These are phyloP conservation scores for Calonectria naviculata DNA, from an alignment of 2,329 filamentous ascomycete genomes.

Conservation along the genomic window DNA sequence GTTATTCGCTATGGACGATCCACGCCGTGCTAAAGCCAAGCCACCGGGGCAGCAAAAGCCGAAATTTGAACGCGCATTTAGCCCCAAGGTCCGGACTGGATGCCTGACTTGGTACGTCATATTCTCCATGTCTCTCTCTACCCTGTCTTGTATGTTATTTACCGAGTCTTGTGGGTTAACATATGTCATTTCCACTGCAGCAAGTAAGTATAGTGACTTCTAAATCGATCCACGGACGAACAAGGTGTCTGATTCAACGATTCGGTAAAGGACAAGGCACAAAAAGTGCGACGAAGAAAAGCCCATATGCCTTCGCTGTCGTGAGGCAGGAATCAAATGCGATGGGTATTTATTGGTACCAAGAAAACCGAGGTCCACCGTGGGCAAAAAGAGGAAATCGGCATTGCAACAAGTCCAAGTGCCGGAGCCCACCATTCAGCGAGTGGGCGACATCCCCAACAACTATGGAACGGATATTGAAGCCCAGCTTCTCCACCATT, in stretches of 20 bases:
- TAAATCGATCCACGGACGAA: neutral
- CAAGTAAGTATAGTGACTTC: neutral
- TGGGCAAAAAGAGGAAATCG: neutral
- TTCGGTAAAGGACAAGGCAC: neutral
- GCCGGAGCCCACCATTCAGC: neutral
- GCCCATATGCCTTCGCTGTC: neutral
- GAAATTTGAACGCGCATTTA: neutral
- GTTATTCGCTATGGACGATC: neutral
- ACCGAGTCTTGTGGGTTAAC: neutral
- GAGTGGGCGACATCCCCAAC: neutral
- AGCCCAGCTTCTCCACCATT: neutral
- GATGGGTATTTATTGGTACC: neutral
- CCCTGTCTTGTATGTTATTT: neutral
- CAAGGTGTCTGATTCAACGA: neutral
- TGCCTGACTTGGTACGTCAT: neutral
- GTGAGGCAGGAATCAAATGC: neutral
- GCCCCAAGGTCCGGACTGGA: neutral
- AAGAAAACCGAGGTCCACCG: neutral
- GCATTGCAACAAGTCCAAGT: neutral
- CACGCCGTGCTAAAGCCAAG: neutral
- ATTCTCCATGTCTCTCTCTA: neutral
- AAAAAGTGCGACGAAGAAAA: slow-evolving; percentile 1
- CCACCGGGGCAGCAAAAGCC: neutral
- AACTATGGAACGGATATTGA: neutral
- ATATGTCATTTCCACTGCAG: neutral